A percentile compares a stretch with the other conserved stretches of the same genome.
Evolutionary conservation across 495 filamentous ascomycete genomes (phyloP).

Genomic region (Cercophora sp.): DNA sequence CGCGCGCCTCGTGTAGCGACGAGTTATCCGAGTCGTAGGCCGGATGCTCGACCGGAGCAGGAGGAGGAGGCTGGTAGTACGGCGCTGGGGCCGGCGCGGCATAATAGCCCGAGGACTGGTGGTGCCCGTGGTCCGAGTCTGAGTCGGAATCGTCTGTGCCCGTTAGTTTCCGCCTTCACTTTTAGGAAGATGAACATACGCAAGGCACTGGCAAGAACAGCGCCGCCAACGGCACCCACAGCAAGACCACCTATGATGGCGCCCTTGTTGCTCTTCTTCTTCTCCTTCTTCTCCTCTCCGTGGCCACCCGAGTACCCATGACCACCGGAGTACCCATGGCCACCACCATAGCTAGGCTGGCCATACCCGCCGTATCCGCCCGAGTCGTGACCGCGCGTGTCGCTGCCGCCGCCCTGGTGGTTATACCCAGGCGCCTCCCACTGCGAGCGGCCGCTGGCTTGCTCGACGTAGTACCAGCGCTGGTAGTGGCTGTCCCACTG

Average conservation of each 20-base stretch:
- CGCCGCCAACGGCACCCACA: constrained; percentile 54
- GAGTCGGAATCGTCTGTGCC: constrained; percentile 26
- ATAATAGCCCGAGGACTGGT: background rate
- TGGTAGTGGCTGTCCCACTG: constrained; percentile 55
- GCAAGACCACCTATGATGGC: constrained; percentile 53
- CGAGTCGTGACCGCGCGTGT: constrained; percentile 12
- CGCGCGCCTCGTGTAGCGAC: constrained; percentile 34
- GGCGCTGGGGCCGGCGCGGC: constrained; percentile 1
- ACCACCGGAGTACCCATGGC: constrained; percentile 22
- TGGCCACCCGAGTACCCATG: constrained; percentile 24
- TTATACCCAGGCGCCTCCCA: constrained; percentile 52
- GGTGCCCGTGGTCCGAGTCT: constrained; percentile 15
- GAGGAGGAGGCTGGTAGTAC: constrained; percentile 3
- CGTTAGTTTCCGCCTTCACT: constrained; percentile 12
- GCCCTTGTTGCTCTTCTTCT: constrained; percentile 37
- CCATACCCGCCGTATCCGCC: constrained; percentile 15
- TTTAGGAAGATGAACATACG: constrained; percentile 34
- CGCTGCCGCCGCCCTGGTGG: constrained; percentile 2
- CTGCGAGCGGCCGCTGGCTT: constrained; percentile 54
- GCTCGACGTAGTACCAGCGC: constrained; percentile 59
- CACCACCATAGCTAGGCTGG: constrained; percentile 13
- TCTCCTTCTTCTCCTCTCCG: constrained; percentile 36
- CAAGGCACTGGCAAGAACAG: constrained; percentile 50
- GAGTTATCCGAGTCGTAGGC: constrained; percentile 26
- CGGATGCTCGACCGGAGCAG: background rate